Evolutionary conservation across 495 filamentous ascomycete species (phyloP).

Genomic region (Jackrogersella minutella): DNA sequence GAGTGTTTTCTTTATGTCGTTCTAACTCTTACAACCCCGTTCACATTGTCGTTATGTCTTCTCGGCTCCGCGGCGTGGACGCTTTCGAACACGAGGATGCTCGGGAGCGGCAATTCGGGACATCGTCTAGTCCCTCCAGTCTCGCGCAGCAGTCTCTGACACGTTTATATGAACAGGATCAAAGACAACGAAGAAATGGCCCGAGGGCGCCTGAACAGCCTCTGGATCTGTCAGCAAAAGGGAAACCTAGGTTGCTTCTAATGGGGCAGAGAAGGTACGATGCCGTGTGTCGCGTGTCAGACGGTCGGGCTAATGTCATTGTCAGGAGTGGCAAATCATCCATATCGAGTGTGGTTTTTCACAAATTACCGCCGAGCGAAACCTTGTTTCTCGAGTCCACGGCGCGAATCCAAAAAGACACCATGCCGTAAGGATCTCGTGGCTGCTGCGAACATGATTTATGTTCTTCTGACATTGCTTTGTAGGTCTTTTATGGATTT

Average conservation of each 20-base stretch:
- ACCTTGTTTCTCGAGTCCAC: slow-evolving; percentile 95
- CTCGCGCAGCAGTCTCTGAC: slow-evolving; percentile 62
- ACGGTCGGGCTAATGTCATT: slow-evolving; percentile 17
- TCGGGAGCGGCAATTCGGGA: slow-evolving; percentile 34
- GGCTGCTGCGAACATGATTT: neutral
- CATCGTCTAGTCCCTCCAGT: slow-evolving; percentile 47
- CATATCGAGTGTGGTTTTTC: slow-evolving; percentile 96
- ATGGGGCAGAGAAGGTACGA: slow-evolving; percentile 94
- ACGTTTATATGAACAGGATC: slow-evolving; percentile 65
- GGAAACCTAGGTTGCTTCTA: slow-evolving; percentile 85
- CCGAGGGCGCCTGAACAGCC: slow-evolving; percentile 51
- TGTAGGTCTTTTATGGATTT: slow-evolving; percentile 97
- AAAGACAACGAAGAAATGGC: slow-evolving; percentile 54
- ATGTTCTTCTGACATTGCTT: neutral
- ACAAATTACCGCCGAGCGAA: slow-evolving; percentile 94
- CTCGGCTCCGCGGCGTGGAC: slow-evolving; percentile 40
- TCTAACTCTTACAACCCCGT: neutral
- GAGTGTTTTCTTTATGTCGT: slow-evolving; percentile 27
- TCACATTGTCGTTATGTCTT: slow-evolving; percentile 46
- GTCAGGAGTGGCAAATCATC: slow-evolving; percentile 96
- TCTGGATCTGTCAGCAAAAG: slow-evolving; percentile 54
- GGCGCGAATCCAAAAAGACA: slow-evolving; percentile 88
- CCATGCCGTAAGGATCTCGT: slow-evolving; percentile 73
- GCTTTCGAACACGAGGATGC: slow-evolving; percentile 31
- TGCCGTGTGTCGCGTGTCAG: neutral